Evolutionary conservation across 2,329 filamentous ascomycete genomes (phyloP).

Genomic region (Hymenoscyphus fraxineus): DNA sequence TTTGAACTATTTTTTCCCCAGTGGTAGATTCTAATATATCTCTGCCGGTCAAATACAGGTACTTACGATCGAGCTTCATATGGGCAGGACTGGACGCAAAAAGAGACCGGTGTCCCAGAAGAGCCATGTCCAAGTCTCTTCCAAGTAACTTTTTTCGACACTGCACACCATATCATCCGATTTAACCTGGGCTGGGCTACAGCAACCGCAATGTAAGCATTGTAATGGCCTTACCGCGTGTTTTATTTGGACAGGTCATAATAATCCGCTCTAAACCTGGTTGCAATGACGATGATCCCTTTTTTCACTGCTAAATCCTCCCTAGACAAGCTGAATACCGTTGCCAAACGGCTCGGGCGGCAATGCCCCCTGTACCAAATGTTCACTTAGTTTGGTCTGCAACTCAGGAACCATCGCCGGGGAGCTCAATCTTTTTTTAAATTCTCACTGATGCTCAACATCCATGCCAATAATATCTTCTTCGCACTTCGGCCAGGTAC

Average conservation of each 20-base stretch:
- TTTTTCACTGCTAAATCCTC: background rate
- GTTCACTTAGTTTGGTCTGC: background rate
- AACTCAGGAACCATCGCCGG: slow-evolving; percentile 4
- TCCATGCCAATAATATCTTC: background rate
- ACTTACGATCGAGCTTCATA: background rate
- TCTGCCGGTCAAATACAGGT: background rate
- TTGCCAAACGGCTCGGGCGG: background rate
- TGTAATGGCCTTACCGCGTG: background rate
- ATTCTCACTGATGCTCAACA: too few species aligned
- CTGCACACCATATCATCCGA: background rate
- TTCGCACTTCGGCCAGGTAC: slow-evolving; percentile 16
- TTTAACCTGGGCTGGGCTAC: background rate
- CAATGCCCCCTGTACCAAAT: background rate
- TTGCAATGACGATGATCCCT: background rate
- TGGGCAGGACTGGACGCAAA: background rate
- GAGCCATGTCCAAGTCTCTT: background rate
- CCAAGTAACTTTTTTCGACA: background rate
- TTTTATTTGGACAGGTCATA: background rate
- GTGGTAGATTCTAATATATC: too few species aligned
- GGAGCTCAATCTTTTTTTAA: background rate
- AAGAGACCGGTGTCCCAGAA: background rate
- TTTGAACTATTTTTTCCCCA: too few species aligned
- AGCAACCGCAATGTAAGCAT: background rate
- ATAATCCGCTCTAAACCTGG: background rate
- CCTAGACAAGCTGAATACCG: slow-evolving; percentile 9